phyloP scores from a whole-genome alignment of 108 stramenopile species.

The Cyclotella baltica region DNA sequence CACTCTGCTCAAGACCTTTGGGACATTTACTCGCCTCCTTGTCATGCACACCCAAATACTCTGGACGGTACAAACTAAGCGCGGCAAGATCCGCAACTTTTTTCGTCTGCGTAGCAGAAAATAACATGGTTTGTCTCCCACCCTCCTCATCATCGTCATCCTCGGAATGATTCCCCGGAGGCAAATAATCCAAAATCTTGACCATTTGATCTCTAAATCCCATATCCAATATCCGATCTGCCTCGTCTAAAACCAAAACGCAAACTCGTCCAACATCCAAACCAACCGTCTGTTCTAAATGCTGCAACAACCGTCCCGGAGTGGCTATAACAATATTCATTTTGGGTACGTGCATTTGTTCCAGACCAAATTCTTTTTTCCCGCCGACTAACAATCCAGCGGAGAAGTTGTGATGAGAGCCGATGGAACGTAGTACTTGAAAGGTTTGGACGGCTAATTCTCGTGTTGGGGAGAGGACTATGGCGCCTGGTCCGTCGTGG shows the following conservation, averaged over 20 bases:
- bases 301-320: constrained; percentile 96
- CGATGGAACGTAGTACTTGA: constrained; percentile 90
- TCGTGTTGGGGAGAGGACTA: constrained; percentile 97
- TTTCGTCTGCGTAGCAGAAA: constrained; percentile 98
- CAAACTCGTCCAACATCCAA: constrained; percentile 89
- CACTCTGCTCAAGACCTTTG: constrained; percentile 84
- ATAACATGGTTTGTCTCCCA: constrained; percentile 95
- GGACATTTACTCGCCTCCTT: constrained; percentile 88
- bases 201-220: constrained; percentile 97
- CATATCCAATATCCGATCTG: constrained; percentile 96
- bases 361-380: constrained; percentile 93
- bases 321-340: constrained; percentile 97
- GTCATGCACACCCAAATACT: constrained; percentile 98
- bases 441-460: constrained; percentile 99
- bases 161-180: constrained; percentile 52
- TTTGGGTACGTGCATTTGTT: constrained; percentile 82
- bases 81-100: constrained; percentile 97
- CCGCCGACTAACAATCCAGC: constrained; percentile 98
- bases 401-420: constrained; percentile 88
- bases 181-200: constrained; percentile 92
- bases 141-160: constrained; percentile 38
- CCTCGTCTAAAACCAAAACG: constrained; percentile 98
- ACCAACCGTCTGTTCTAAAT: constrained; percentile 97
- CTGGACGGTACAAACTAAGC: constrained; percentile 86
- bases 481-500: constrained; percentile 92